Base-by-base conservation (phyloP, 371 early-diverging fungal genomes). In the Actinomortierella wolfii region DNA sequence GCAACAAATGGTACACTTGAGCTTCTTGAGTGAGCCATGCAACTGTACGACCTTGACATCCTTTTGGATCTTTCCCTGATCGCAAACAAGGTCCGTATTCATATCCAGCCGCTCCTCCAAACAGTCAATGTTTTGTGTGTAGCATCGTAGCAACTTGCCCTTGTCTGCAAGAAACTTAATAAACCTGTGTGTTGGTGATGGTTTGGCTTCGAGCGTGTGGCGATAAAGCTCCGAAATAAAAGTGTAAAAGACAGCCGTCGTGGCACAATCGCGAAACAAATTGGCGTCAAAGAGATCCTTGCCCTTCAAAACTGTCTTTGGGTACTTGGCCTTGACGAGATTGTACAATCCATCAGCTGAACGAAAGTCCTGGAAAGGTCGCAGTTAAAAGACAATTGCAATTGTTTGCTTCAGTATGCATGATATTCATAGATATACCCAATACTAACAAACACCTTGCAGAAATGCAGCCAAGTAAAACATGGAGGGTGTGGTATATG, bases 101-200 rank as follows among this genome's bases (percentile, higher is more conserved):
- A 87, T 73, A 28, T 83, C 80, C 4, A 84, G 59, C n/a, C 83
- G 78, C 20, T 82, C 86, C 74, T 98, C 98, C n/a, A 98, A 78
- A 54, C 94, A 90, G 67, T 98, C 99, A 64, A 98, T 97, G 78
- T 98, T 98, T 79, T 98, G 99, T 49, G 98, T 97, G 67, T 98
- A 98, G 77, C 94, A 95, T 18, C 99, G 83, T 18, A 91, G 67
- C 39, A 96, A 76, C 59, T 88, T 85, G 40, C 92, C 91, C 20
- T 81, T 79, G 21, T 88, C 85, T 28, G 89, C 82, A 18, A 98
- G 73, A 46, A 80, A 63, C 34, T 86, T 86, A 54, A 99, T 82
- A 69, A 99, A 97, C 21, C 76, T 67, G 79, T 99, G 99, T 3
- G 96, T 93, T 3, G 82, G 79, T 1, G 99, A 95, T 2, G 94